phyloP scores from a whole-genome alignment of 805 yeast species.

The Helenozyma rhizophorensis region DNA sequence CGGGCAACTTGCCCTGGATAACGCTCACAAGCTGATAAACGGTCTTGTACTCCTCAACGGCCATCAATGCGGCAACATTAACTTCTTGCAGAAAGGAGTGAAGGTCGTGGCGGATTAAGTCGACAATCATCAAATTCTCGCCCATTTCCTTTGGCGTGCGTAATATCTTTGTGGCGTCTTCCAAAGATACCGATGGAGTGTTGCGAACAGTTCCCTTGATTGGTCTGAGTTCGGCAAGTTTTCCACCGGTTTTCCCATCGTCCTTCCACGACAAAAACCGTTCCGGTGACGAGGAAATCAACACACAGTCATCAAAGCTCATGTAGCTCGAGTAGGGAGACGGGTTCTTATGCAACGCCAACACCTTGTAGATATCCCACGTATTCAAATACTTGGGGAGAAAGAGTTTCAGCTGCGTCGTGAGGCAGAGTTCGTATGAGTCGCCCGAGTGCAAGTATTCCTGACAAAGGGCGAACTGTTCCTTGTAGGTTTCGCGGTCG shows the following conservation, averaged over 20 bases:
- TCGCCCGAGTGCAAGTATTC: slow-evolving; percentile 71
- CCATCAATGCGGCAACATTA: slow-evolving; percentile 73
- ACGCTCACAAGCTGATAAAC: slow-evolving; percentile 92
- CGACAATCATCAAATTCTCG: slow-evolving; percentile 96
- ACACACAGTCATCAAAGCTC: slow-evolving; percentile 56
- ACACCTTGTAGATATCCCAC: slow-evolving; percentile 77
- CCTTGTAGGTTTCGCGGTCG: slow-evolving; percentile 46
- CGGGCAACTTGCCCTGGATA: slow-evolving; percentile 57
- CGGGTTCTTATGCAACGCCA: slow-evolving; percentile 67
- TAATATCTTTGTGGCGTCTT: slow-evolving; percentile 58
- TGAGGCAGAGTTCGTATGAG: slow-evolving; percentile 89
- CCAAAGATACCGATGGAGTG: slow-evolving; percentile 46
- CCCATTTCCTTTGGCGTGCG: slow-evolving; percentile 90
- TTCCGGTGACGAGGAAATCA: slow-evolving; percentile 92
- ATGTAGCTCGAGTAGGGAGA: slow-evolving; percentile 88
- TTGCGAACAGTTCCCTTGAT: slow-evolving; percentile 93
- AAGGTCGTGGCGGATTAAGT: slow-evolving; percentile 88
- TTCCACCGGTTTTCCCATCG: slow-evolving; percentile 17
- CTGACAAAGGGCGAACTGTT: slow-evolving; percentile 61
- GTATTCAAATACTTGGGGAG: slow-evolving; percentile 49
- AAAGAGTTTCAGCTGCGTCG: slow-evolving; percentile 62
- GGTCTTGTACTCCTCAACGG: slow-evolving; percentile 86
- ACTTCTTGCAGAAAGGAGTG: slow-evolving; percentile 64
- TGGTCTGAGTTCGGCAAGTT: slow-evolving; percentile 77
- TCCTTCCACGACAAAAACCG: slow-evolving; percentile 79